Base-by-base conservation (phyloP, 2,329 filamentous ascomycete species). In the Microdochium trichocladiopsis region DNA sequence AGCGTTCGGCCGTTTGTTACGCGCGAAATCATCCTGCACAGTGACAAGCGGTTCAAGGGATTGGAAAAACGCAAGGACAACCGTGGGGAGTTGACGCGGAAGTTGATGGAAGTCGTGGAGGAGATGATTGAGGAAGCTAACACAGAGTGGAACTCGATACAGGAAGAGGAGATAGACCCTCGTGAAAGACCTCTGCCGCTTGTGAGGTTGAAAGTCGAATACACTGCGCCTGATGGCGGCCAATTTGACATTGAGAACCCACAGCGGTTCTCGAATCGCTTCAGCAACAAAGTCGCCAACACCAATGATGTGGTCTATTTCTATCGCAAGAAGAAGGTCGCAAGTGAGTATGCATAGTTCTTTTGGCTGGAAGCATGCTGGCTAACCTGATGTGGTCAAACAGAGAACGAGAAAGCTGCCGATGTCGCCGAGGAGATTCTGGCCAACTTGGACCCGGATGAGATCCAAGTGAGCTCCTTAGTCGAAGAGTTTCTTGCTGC, bases 231-330 rank as follows among this genome's bases (percentile, higher is more conserved):
- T 0, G 90, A 95, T 47, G 91, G 90, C 3, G 88, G 90, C 14
- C 82, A 84, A 33, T 99, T 90, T 62, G 89, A 97, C 59, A 86
- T 88, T 57, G 94, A 97, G 66, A 99, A 99, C 55, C 92, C 94
- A 0, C 94, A 97, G 66, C 84, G 94, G 9, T 96, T 97, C 63
- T 97, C 93, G 0, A 95, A 95, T 65, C 82, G 91, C 2, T 99
- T 97, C 60, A 79, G 87, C 1, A 87, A 85, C n/a, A 88, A 84
- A 63, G 93, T 99, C 1, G 94, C 94, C 54, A 99, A 99, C 64
- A 85, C 86, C 10, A 95, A 92, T 59, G 94, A 99, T 61, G 90
- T 99, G 0, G 85, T 99, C 1, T 88, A 93, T 62, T 97, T 95
- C 66, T 86, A 96, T 68, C 83, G 90, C 52, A 96, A 93, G 71